A percentile compares a stretch with the other conserved stretches of the same genome.
Evolutionary conservation across 2,329 filamentous ascomycete genomes (phyloP).

Genomic region (Aspergillus sp.): DNA sequence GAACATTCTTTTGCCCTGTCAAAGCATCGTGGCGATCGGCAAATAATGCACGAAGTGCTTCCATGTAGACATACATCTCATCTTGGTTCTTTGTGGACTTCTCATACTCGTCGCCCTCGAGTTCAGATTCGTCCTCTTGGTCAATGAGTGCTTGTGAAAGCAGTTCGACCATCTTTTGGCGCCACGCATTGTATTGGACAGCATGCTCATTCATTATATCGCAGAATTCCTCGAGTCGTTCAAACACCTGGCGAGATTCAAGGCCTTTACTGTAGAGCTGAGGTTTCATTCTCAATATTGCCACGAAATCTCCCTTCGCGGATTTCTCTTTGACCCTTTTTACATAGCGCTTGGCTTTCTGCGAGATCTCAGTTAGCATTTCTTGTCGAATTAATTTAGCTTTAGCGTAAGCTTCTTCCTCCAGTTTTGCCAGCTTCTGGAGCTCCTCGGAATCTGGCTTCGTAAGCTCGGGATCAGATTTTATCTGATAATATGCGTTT

Average conservation of each 20-base stretch:
- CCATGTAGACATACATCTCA: constrained; percentile 82
- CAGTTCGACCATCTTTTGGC: constrained; percentile 69
- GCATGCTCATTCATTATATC: constrained; percentile 71
- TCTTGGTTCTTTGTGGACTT: constrained; percentile 86
- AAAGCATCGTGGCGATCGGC: constrained; percentile 77
- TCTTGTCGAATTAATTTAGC: constrained; percentile 78
- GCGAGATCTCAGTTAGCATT: constrained; percentile 62
- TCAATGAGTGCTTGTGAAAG: constrained; percentile 77
- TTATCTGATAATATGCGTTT: constrained; percentile 81
- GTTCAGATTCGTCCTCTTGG: constrained; percentile 71
- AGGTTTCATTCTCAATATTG: constrained; percentile 61
- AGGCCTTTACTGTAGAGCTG: constrained; percentile 63
- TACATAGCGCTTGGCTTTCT: constrained; percentile 66
- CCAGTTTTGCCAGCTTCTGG: constrained; percentile 64
- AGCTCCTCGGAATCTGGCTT: constrained; percentile 67
- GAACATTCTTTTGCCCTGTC: constrained; percentile 72
- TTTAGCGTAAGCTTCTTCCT: constrained; percentile 70
- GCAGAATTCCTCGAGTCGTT: constrained; percentile 66
- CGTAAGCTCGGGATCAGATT: constrained; percentile 65
- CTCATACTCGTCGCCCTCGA: constrained; percentile 87
- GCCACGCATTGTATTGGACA: constrained; percentile 70
- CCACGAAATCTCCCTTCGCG: constrained; percentile 56
- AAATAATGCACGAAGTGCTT: constrained; percentile 71
- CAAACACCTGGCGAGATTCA: constrained; percentile 67
- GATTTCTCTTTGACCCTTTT: constrained; percentile 57